Evolutionary conservation across 2,329 filamentous ascomycete genomes (phyloP).

Genomic region (Arthroderma sp.): DNA sequence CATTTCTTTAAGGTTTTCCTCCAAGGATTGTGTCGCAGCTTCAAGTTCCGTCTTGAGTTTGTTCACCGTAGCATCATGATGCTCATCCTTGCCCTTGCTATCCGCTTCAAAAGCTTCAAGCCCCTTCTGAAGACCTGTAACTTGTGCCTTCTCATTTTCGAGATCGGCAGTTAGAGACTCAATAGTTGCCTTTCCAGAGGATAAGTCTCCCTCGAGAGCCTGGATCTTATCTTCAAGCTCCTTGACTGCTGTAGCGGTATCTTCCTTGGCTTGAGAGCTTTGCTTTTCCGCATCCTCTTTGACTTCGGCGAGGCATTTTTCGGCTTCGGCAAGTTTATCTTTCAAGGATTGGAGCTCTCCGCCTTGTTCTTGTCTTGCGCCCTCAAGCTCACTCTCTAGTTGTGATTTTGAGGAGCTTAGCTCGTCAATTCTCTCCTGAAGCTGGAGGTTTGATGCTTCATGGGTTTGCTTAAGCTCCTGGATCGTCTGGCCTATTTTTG

Average conservation of each 20-base stretch:
- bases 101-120: conserved; percentile 25
- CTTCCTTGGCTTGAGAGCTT: conserved; percentile 9
- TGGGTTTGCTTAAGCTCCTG: conserved; percentile 8
- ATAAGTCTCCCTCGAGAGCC: conserved; percentile 10
- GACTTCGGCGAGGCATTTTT: conserved; percentile 11
- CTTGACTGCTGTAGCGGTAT: conserved; percentile 8
- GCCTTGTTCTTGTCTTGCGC: conserved; percentile 6
- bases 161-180: conserved; percentile 10
- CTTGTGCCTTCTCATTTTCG: conserved; percentile 16
- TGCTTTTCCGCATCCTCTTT: conserved; percentile 10
- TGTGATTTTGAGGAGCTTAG: conserved; percentile 6
- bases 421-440: conserved; percentile 8
- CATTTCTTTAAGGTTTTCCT: conserved; percentile 22
- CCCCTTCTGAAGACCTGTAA: conserved; percentile 25
- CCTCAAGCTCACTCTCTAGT: conserved; percentile 5
- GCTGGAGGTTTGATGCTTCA: conserved; percentile 4
- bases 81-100: conserved; percentile 24
- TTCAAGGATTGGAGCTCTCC: conserved; percentile 11
- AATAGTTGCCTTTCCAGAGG: conserved; percentile 7
- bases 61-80: conserved; percentile 22
- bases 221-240: conserved; percentile 11
- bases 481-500: conserved; percentile 9
- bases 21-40: conserved; percentile 21
- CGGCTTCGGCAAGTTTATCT: conserved; percentile 12
- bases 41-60: conserved; percentile 23